phyloP scores from a whole-genome alignment of 257 asterid genomes.

The Solanum chilense region DNA sequence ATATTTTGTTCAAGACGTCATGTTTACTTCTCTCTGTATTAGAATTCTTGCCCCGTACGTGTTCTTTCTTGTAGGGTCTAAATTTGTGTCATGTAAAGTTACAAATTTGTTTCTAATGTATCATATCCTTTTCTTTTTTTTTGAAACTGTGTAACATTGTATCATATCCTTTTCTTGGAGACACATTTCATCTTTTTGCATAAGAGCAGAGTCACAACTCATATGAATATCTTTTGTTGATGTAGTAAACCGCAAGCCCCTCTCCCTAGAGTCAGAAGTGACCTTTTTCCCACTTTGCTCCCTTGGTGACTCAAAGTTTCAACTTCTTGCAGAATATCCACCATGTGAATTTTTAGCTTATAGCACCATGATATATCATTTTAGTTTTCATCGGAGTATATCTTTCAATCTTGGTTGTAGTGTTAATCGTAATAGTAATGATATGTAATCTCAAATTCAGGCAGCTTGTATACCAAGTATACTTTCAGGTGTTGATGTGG shows the following conservation, averaged over 20 bases:
- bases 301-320: neutral
- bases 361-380: neutral
- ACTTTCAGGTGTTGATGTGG: conserved; percentile 76
- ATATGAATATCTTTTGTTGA: neutral
- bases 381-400: neutral
- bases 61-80: neutral
- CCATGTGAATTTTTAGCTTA: neutral
- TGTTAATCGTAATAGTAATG: conserved; percentile 7
- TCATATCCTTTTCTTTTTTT: neutral
- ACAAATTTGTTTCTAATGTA: neutral
- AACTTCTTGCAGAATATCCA: neutral
- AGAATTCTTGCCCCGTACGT: neutral
- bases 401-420: neutral
- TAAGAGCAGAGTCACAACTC: neutral
- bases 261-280: neutral
- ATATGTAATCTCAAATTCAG: conserved; percentile 27
- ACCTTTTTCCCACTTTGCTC: neutral
- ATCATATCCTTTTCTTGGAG: neutral
- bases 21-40: neutral
- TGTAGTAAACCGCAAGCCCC: neutral
- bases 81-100: neutral
- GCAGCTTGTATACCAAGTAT: conserved; percentile 76
- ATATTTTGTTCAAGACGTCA: neutral
- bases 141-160: neutral
- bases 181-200: neutral